Evolutionary conservation across 106 monocot genomes (phyloP).

Genomic region (Dactylorhiza incarnata): DNA sequence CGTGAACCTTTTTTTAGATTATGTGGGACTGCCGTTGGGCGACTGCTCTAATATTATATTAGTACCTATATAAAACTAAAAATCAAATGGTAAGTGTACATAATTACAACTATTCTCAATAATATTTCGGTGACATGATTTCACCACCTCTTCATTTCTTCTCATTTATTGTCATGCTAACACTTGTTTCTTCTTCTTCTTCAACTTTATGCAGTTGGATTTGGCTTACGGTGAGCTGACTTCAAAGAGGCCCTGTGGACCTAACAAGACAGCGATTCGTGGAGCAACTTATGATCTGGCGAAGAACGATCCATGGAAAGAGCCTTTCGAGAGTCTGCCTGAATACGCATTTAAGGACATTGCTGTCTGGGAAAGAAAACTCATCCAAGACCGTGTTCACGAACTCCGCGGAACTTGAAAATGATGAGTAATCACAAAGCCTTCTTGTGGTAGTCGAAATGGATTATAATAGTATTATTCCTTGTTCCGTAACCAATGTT

Average conservation of each 20-base stretch:
- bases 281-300: slow-evolving; percentile 85
- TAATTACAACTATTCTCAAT: too few species aligned
- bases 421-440: background rate
- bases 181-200: background rate
- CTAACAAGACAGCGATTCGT: slow-evolving; percentile 63
- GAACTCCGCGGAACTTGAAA: slow-evolving; percentile 43
- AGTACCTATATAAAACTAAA: too few species aligned
- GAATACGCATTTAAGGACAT: slow-evolving; percentile 59
- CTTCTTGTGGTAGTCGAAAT: too few species aligned
- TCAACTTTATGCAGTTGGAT: slow-evolving; percentile 35
- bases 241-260: slow-evolving; percentile 74
- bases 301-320: slow-evolving; percentile 69
- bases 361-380: slow-evolving; percentile 56
- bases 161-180: background rate
- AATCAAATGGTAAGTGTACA: too few species aligned
- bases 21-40: too few species aligned
- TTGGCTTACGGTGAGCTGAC: slow-evolving; percentile 49
- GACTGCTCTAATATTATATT: too few species aligned
- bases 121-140: background rate
- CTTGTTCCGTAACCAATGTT: too few species aligned
- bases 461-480: too few species aligned
- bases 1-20: too few species aligned
- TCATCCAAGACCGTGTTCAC: slow-evolving; percentile 59
- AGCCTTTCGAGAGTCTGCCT: slow-evolving; percentile 70
- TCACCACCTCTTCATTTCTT: background rate